phyloP scores from a whole-genome alignment of 2,329 filamentous ascomycete genomes.

The Thyridium curvatum region DNA sequence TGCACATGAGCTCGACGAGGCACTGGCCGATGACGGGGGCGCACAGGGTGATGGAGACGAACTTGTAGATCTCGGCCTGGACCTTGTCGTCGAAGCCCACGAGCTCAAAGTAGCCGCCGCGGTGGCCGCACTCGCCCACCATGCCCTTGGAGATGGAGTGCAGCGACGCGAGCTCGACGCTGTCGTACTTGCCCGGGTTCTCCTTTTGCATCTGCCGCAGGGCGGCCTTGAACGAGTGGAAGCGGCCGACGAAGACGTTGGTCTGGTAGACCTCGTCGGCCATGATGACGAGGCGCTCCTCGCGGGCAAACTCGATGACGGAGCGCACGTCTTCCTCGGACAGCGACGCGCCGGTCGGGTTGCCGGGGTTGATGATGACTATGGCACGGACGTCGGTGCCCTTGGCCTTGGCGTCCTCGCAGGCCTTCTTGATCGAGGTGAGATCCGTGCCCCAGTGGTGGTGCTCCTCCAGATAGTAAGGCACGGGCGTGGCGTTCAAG shows the following conservation, averaged over 20 bases:
- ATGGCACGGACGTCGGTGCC: constrained; percentile 87
- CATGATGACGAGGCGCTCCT: constrained; percentile 82
- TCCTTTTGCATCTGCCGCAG: constrained; percentile 76
- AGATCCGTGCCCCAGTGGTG: constrained; percentile 85
- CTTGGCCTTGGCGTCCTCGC: constrained; percentile 66
- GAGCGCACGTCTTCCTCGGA: constrained; percentile 70
- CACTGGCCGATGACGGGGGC: constrained; percentile 94
- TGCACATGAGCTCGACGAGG: constrained; percentile 95
- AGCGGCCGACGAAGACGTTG: constrained; percentile 92
- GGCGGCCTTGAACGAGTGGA: constrained; percentile 90
- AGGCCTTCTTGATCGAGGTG: constrained; percentile 64
- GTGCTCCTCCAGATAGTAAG: constrained; percentile 87
- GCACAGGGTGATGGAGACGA: constrained; percentile 94
- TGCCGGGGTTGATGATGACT: constrained; percentile 97
- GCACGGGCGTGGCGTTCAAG: constrained; percentile 79
- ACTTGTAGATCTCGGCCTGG: constrained; percentile 95
- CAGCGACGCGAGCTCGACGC: constrained; percentile 82
- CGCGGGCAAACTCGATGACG: constrained; percentile 80
- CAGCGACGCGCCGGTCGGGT: constrained; percentile 88
- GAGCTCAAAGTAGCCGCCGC: constrained; percentile 96
- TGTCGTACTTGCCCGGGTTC: constrained; percentile 69
- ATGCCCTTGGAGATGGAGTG: constrained; percentile 97
- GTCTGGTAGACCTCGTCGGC: constrained; percentile 99
- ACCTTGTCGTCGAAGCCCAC: constrained; percentile 82
- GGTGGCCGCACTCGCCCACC: constrained; percentile 97